phyloP scores from a whole-genome alignment of 176 grass and related monocot species.

The Bolboschoenus planiculmis region DNA sequence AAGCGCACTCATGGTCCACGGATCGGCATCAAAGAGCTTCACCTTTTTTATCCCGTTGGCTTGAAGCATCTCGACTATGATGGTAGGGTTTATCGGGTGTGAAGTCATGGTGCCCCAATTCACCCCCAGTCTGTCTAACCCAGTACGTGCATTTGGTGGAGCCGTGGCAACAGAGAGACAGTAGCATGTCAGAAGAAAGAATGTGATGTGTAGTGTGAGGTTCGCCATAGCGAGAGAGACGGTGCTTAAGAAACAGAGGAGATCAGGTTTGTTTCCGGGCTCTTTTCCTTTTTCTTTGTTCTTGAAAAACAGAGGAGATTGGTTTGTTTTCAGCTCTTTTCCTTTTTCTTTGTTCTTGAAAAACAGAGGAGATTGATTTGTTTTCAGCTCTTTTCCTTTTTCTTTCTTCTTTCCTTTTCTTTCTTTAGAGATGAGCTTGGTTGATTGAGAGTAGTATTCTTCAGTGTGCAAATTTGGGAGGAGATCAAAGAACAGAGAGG shows the following conservation, averaged over 20 bases:
- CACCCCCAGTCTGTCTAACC: slow-evolving; percentile 33
- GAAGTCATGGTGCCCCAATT: slow-evolving; percentile 93
- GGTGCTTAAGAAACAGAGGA: neutral
- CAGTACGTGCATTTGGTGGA: neutral
- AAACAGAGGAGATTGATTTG: neutral
- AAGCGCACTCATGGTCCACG: slow-evolving; percentile 61
- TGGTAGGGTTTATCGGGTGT: slow-evolving; percentile 60
- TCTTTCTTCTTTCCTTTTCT: neutral
- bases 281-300: neutral
- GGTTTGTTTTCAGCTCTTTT: neutral
- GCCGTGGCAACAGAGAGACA: neutral
- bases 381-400: neutral
- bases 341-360: neutral
- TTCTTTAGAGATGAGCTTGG: neutral
- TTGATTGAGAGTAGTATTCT: neutral
- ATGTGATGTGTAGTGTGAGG: neutral
- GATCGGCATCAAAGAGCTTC: slow-evolving; percentile 87
- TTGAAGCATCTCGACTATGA: slow-evolving; percentile 44
- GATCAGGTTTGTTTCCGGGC: neutral
- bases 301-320: neutral
- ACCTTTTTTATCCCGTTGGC: slow-evolving; percentile 54
- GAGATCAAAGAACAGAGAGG: neutral
- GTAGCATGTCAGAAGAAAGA: slow-evolving; percentile 1
- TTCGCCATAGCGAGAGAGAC: neutral
- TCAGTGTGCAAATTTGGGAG: neutral